Conservation (phyloP, 1,284 basidiomycete species). For the Cutaneotrichosporon cyanovorans region DNA sequence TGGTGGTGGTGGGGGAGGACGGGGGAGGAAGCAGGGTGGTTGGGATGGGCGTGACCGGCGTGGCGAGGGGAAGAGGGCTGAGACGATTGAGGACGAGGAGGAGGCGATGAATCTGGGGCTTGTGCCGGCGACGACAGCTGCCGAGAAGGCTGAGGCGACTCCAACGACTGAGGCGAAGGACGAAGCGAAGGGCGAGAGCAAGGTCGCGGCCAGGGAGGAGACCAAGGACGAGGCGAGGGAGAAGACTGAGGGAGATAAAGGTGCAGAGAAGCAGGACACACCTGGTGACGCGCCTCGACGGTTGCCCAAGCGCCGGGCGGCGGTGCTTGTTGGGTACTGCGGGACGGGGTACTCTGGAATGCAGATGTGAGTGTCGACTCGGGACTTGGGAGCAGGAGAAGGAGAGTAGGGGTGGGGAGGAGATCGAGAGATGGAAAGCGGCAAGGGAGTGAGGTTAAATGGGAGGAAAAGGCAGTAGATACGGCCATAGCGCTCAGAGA, state of each 20-base stretch:
- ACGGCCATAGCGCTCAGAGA: too few species aligned
- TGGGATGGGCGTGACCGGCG: background rate
- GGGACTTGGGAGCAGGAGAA: background rate
- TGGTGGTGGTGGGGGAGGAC: conserved; percentile 1
- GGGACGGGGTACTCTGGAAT: conserved; percentile 72
- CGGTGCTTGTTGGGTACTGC: conserved; percentile 51
- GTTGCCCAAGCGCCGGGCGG: conserved; percentile 53
- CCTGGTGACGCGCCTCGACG: conserved; percentile 30
- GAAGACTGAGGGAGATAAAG: background rate
- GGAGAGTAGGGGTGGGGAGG: too few species aligned
- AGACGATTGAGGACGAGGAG: background rate
- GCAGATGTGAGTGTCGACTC: conserved; percentile 78
- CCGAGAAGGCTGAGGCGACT: conserved; percentile 2
- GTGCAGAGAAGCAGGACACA: conserved; percentile 16
- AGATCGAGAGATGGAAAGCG: too few species aligned
- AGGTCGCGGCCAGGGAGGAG: conserved; percentile 10
- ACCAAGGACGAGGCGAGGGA: background rate
- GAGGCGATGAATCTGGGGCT: background rate
- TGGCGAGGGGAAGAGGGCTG: conserved; percentile 1
- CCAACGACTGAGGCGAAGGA: background rate
- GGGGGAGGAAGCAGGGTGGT: conserved; percentile 7
- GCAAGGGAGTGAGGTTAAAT: background rate
- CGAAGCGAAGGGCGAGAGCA: background rate
- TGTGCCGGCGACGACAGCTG: too few species aligned
- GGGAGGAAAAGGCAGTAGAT: too few species aligned